Conservation (phyloP, 2,329 filamentous ascomycete genomes). For the Penicillium fuscoglaucum region DNA sequence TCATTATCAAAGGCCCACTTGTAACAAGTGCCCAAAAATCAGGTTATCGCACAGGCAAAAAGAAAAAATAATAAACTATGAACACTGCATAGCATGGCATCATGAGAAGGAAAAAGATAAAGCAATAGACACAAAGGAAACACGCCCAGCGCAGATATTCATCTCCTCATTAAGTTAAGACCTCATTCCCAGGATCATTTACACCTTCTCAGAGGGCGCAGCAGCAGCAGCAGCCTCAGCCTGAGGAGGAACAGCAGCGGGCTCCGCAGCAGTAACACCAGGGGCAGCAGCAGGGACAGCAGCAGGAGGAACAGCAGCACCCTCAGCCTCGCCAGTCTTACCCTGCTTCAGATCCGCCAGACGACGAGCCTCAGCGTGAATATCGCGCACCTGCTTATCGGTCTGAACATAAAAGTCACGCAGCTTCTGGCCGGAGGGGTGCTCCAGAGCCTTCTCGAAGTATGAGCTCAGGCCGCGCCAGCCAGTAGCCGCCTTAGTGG, state of each 20-base stretch:
- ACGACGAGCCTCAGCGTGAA: conserved; percentile 85
- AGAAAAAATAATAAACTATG: conserved; percentile 7
- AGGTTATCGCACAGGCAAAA: conserved; percentile 2
- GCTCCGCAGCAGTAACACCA: conserved; percentile 4
- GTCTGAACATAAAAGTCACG: conserved; percentile 83
- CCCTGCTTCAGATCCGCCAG: conserved; percentile 80
- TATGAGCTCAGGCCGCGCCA: conserved; percentile 76
- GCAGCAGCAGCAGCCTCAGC: conserved; percentile 27
- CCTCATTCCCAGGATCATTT: background rate
- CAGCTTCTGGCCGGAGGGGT: conserved; percentile 84
- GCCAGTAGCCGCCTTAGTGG: conserved; percentile 66
- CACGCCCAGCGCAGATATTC: conserved; percentile 12
- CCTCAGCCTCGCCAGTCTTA: conserved; percentile 43
- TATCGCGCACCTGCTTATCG: conserved; percentile 87
- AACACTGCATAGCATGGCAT: conserved; percentile 8
- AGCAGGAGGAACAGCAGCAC: conserved; percentile 8
- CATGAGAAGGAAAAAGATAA: background rate
- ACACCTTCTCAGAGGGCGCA: conserved; percentile 34
- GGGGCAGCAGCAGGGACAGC: conserved; percentile 12
- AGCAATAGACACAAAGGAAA: conserved; percentile 10
- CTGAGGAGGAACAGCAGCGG: conserved; percentile 21
- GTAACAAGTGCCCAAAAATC: background rate
- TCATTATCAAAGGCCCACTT: background rate
- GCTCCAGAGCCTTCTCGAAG: conserved; percentile 89
- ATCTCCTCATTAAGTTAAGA: background rate